phyloP scores from a whole-genome alignment of 768 basidiomycete species.

The Sistotremastrum suecicum region DNA sequence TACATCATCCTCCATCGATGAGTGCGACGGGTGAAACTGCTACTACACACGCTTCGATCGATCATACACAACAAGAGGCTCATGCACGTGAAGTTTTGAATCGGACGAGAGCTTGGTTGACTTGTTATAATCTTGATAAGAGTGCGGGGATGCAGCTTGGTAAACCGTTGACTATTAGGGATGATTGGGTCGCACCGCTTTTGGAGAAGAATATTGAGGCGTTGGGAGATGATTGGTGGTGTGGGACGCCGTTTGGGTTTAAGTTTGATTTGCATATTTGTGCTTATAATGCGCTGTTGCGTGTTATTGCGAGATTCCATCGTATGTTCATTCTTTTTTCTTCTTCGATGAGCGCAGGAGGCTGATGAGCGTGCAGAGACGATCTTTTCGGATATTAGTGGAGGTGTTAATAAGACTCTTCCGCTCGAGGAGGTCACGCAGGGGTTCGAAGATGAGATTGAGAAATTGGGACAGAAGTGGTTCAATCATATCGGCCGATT shows the following conservation, averaged over 20 bases:
- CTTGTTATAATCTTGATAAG: conserved; percentile 79
- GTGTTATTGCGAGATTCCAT: conserved; percentile 61
- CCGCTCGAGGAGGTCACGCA: conserved; percentile 43
- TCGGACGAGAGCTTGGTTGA: conserved; percentile 78
- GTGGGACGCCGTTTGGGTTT: conserved; percentile 12
- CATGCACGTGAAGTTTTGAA: conserved; percentile 78
- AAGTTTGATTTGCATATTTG: conserved; percentile 69
- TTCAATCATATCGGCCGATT: conserved; percentile 30
- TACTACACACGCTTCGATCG: not conserved
- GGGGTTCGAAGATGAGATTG: conserved; percentile 57
- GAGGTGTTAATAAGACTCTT: too few relatives aligned
- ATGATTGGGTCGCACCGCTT: conserved; percentile 63
- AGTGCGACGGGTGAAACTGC: conserved; percentile 52
- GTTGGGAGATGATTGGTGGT: conserved; percentile 26
- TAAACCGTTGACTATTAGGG: conserved; percentile 78
- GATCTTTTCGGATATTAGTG: not conserved
- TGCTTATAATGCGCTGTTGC: conserved; percentile 53
- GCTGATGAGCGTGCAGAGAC: too few relatives aligned
- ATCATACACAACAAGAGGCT: too few relatives aligned
- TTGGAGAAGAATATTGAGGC: conserved; percentile 20
- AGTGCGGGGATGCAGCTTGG: conserved; percentile 83
- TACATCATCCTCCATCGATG: conserved; percentile 50
- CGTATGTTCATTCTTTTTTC: conserved; percentile 20
- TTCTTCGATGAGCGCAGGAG: not conserved
- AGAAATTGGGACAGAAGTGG: conserved; percentile 42